phyloP scores from a whole-genome alignment of 768 basidiomycete species.

The Holtermanniella nyarrowii region DNA sequence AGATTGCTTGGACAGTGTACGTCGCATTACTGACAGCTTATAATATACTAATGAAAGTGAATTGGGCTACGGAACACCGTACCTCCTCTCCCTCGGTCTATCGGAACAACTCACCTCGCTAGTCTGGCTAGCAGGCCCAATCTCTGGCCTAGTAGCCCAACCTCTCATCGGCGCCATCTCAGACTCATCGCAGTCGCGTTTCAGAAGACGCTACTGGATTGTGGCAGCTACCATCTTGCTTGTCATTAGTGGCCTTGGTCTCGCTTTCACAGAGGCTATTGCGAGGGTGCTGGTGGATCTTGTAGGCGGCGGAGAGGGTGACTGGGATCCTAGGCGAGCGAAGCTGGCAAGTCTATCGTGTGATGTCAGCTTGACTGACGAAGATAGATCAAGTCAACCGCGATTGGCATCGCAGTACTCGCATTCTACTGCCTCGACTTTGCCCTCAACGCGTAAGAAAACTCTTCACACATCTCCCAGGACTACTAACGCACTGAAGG shows the following conservation, averaged over 20 bases:
- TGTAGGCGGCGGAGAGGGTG: conserved; percentile 62
- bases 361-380: background rate
- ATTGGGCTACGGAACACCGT: conserved; percentile 85
- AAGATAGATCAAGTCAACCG: conserved; percentile 53
- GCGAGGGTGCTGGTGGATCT: conserved; percentile 68
- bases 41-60: conserved; percentile 13
- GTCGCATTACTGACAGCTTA: conserved; percentile 25
- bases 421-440: conserved; percentile 94
- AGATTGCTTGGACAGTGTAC: conserved; percentile 92
- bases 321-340: conserved; percentile 72
- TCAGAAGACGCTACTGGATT: conserved; percentile 86
- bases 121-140: conserved; percentile 81
- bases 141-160: conserved; percentile 88
- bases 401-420: conserved; percentile 75
- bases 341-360: conserved; percentile 47
- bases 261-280: conserved; percentile 71
- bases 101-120: conserved; percentile 83
- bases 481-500: conserved; percentile 3
- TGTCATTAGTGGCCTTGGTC: conserved; percentile 60
- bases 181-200: conserved; percentile 78
- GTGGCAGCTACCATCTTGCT: conserved; percentile 74
- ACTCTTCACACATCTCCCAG: background rate
- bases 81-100: conserved; percentile 66
- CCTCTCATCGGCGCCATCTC: conserved; percentile 97
- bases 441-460: conserved; percentile 70